Evolutionary conservation across 2,329 filamentous ascomycete species (phyloP).

Genomic region (Ascochyta lentis): DNA sequence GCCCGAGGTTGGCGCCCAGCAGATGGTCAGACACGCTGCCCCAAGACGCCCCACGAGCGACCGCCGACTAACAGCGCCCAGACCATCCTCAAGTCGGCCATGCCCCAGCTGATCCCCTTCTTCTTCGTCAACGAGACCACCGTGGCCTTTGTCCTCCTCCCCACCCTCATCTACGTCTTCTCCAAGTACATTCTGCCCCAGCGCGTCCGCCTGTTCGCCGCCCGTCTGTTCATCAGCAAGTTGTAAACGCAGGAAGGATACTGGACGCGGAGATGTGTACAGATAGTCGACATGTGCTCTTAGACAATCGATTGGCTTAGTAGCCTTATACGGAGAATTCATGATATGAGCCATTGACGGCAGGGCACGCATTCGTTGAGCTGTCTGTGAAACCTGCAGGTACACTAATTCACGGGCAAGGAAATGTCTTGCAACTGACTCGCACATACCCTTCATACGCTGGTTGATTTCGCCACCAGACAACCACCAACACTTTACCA

Average conservation of each 20-base stretch:
- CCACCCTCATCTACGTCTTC: slow-evolving; percentile 53
- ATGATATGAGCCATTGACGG: neutral
- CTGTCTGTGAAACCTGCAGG: neutral
- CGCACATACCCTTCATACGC: too few relatives aligned
- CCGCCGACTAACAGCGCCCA: slow-evolving; percentile 29
- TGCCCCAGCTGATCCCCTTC: slow-evolving; percentile 55
- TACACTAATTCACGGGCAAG: neutral
- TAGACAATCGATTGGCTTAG: slow-evolving; percentile 44
- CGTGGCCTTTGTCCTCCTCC: slow-evolving; percentile 51
- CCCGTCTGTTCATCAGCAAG: slow-evolving; percentile 55
- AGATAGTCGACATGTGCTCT: slow-evolving; percentile 43
- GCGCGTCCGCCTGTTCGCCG: slow-evolving; percentile 50
- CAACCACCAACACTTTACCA: too few relatives aligned
- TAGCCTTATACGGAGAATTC: slow-evolving; percentile 8
- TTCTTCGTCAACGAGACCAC: slow-evolving; percentile 56
- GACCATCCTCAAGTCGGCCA: slow-evolving; percentile 51
- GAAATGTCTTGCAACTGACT: neutral
- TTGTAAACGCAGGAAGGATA: slow-evolving; percentile 39
- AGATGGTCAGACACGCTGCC: slow-evolving; percentile 37
- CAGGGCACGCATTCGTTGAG: neutral
- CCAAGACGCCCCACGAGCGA: neutral
- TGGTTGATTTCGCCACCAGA: too few relatives aligned
- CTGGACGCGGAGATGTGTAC: slow-evolving; percentile 33
- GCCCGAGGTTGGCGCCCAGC: slow-evolving; percentile 36
- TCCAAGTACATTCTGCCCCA: slow-evolving; percentile 54